Percentiles rank a stretch among this genome's conserved stretches.
These are phyloP conservation scores for Otatea glauca DNA, from an alignment of 176 grass and related monocot species.

Conservation along the genomic window DNA sequence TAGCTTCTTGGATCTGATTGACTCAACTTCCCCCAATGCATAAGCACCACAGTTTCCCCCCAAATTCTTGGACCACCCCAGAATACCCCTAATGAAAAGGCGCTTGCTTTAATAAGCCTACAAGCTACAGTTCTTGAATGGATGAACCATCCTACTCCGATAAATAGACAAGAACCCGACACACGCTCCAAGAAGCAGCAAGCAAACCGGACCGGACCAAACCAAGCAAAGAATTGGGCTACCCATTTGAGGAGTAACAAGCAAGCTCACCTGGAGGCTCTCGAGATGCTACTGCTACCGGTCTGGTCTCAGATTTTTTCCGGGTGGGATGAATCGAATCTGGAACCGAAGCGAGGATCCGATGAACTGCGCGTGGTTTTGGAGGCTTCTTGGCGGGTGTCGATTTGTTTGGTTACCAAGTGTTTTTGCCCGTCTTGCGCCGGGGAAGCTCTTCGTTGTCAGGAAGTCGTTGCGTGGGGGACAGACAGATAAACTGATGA, in stretches of 20 bases:
- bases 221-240: neutral
- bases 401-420: neutral
- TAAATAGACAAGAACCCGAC: neutral
- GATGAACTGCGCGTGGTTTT: neutral
- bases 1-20: neutral
- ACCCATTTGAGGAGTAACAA: neutral
- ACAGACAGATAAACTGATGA: neutral
- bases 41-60: neutral
- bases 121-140: neutral
- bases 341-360: neutral
- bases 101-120: neutral
- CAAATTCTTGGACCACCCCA: neutral
- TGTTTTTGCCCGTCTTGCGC: neutral
- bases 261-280: slow-evolving; percentile 30
- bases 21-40: neutral
- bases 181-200: neutral
- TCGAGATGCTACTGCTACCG: neutral
- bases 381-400: neutral
- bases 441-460: neutral
- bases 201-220: neutral
- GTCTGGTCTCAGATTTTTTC: neutral
- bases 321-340: neutral
- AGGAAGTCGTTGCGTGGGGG: neutral
- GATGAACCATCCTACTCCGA: neutral
- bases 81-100: neutral